Base-by-base conservation (phyloP, 768 basidiomycete genomes). In the Cubamyces sp. region DNA sequence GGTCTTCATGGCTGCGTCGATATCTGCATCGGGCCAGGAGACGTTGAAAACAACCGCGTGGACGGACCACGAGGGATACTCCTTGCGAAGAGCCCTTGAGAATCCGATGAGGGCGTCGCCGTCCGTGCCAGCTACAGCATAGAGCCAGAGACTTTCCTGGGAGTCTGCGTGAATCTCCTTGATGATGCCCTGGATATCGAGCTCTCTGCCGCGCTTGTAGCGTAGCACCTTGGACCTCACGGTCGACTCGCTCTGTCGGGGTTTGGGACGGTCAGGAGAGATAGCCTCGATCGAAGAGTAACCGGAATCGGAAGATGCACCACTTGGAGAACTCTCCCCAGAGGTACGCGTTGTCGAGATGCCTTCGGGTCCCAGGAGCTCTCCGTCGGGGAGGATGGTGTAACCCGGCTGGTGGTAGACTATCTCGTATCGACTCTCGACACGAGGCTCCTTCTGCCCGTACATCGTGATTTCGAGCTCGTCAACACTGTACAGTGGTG, bases 101-200 rank as follows among this genome's bases (percentile, higher is more conserved):
- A 79, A 68, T 3, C 78, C 78, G 18, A 67, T 54, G 0, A 71
- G 71, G n/a, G 72, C 71, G 28, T 69, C 71, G 7, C 75, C 75
- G 55, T 74, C 68, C 21, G 65, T 4, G 21, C 74, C 75, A 23
- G 69, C 60, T n/a, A 66, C 53, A 4, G 75, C 70, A 16, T 64
- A 45, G 41, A 77, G 65, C 75, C 75, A 76, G n/a, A 76, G 34
- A 30, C 8, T 3, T 30, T 30, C 28, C 3, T 30, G 28, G 28
- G 28, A 30, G 8, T 30, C 28, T 30, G 28, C 28, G 8, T 30
- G 28, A 30, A 8, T 8, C 28, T 30, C 28, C 28, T 47, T n/a
- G 48, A 72, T 18, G n/a, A 46, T 28, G 19, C 55, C 25, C 50
- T 69, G 67, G 3, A 74, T 25, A 4, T 63, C 28, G 28, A 67